phyloP scores from a whole-genome alignment of 805 yeast species.

The Kuraishia floccosa region DNA sequence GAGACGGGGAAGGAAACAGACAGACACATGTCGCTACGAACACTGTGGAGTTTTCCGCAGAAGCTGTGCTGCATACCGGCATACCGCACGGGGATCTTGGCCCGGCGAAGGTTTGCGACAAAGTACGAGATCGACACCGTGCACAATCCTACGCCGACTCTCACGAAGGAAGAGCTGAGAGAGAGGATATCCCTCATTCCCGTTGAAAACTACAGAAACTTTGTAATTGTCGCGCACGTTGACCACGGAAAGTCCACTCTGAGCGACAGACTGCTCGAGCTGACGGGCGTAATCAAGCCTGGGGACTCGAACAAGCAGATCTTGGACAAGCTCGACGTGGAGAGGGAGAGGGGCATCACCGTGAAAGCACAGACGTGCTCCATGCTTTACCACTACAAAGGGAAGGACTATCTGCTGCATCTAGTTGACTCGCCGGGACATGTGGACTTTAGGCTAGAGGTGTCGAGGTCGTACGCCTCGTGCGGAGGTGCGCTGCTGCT shows the following conservation, averaged over 20 bases:
- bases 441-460: slow-evolving; percentile 92
- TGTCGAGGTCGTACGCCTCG: slow-evolving; percentile 86
- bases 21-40: too few relatives aligned
- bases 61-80: too few relatives aligned
- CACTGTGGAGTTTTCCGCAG: too few relatives aligned
- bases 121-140: slow-evolving; percentile 14
- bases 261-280: slow-evolving; percentile 77
- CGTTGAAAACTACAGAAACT: slow-evolving; percentile 71
- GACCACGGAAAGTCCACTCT: slow-evolving; percentile 80
- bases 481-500: slow-evolving; percentile 88
- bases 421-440: slow-evolving; percentile 97
- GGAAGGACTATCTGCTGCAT: slow-evolving; percentile 73
- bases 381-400: slow-evolving; percentile 66
- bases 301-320: slow-evolving; percentile 68
- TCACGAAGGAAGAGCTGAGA: slow-evolving; percentile 10
- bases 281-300: slow-evolving; percentile 79
- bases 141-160: slow-evolving; percentile 13
- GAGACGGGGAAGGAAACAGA: too few relatives aligned
- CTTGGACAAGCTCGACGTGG: slow-evolving; percentile 86
- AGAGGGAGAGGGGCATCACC: slow-evolving; percentile 92
- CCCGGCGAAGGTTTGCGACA: too few relatives aligned
- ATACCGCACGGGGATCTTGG: too few relatives aligned
- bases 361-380: slow-evolving; percentile 96
- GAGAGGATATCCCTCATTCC: slow-evolving; percentile 69
- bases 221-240: slow-evolving; percentile 93